Evolutionary conservation across 306 rosid genomes (phyloP).

Genomic region (Trifolium repens): DNA sequence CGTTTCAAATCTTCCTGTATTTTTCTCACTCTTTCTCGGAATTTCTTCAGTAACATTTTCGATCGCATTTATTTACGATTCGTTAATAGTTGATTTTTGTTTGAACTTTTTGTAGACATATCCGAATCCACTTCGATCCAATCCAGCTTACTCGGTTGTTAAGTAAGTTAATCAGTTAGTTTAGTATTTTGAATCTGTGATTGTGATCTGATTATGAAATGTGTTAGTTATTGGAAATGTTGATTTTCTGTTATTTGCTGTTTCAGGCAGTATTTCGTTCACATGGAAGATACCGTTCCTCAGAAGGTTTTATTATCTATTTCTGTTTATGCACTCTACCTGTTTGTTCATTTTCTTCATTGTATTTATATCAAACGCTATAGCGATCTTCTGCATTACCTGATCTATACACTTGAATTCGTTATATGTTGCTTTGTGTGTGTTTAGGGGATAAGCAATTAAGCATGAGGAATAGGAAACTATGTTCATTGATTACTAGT

Average conservation of each 20-base stretch:
- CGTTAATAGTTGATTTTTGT: slow-evolving; percentile 1
- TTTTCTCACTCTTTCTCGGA: background rate
- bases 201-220: slow-evolving; percentile 32
- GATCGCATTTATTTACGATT: slow-evolving; percentile 3
- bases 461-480: background rate
- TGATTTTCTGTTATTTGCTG: slow-evolving; percentile 30
- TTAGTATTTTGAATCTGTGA: background rate
- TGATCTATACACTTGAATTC: slow-evolving; percentile 3
- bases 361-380: background rate
- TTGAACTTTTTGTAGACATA: slow-evolving; percentile 58
- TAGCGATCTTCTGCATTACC: background rate
- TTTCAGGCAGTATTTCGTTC: slow-evolving; percentile 89
- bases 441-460: background rate
- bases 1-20: slow-evolving; percentile 69
- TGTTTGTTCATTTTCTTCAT: slow-evolving; percentile 25
- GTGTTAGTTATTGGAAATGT: slow-evolving; percentile 10
- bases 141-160: slow-evolving; percentile 96
- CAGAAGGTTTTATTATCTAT: slow-evolving; percentile 57
- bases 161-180: slow-evolving; percentile 57
- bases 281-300: slow-evolving; percentile 81
- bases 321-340: background rate
- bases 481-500: background rate
- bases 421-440: background rate
- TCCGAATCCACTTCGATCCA: slow-evolving; percentile 87
- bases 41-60: background rate